These are phyloP conservation scores for Mortierella sp. DNA, from an alignment of 371 early-diverging fungal species.

Conservation along the genomic window DNA sequence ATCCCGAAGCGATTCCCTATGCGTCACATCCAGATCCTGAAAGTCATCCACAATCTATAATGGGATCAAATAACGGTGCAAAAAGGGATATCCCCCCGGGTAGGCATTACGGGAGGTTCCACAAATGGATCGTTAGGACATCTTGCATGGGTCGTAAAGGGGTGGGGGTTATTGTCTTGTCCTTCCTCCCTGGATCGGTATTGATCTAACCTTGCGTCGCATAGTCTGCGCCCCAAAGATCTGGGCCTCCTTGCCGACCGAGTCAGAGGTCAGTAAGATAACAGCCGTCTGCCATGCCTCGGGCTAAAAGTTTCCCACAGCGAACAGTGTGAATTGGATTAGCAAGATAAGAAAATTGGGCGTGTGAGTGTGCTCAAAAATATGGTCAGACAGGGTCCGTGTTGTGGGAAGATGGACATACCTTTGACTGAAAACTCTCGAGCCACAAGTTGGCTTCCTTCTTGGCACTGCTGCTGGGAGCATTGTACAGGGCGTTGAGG, in stretches of 20 bases:
- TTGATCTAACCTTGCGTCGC: conserved; percentile 81
- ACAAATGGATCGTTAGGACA: no score
- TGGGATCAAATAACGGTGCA: no score
- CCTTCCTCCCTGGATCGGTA: neutral
- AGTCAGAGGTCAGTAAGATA: conserved; percentile 69
- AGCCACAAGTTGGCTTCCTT: conserved; percentile 86
- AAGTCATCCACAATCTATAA: conserved; percentile 82
- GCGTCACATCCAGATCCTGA: conserved; percentile 74
- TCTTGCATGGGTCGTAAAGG: no score
- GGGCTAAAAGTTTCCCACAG: no score
- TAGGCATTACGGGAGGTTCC: no score
- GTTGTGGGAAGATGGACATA: conserved; percentile 50
- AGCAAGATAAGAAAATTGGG: no score
- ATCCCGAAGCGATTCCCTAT: conserved; percentile 80
- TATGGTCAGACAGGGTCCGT: no score
- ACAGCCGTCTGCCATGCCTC: conserved; percentile 91
- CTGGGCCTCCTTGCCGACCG: conserved; percentile 68
- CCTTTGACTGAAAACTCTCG: conserved; percentile 89
- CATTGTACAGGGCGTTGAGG: conserved; percentile 43
- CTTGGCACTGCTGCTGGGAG: conserved; percentile 52
- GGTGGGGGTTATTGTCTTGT: no score
- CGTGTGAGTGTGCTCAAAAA: no score
- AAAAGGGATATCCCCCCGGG: no score
- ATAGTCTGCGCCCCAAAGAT: conserved; percentile 95
- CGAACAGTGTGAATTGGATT: no score